These are phyloP conservation scores for Stromatinia cepivora DNA, from an alignment of 2,329 filamentous ascomycete species.

Conservation along the genomic window DNA sequence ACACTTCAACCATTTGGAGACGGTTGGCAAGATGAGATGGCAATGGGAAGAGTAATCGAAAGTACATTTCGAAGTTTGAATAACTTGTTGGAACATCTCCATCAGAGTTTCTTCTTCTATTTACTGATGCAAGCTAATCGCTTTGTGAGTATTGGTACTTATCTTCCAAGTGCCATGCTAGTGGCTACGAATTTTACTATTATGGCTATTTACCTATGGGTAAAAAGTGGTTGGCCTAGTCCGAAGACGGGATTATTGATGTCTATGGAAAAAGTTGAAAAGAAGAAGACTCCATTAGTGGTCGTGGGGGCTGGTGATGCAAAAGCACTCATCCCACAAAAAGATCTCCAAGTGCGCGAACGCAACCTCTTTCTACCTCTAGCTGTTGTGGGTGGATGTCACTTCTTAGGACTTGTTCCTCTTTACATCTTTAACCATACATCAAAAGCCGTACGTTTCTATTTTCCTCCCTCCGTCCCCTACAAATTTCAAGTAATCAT, in stretches of 20 bases:
- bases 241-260: constrained; percentile 20
- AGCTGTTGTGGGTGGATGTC: constrained; percentile 67
- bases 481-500: not conserved
- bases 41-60: constrained; percentile 84
- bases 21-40: constrained; percentile 98
- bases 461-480: not conserved
- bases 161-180: constrained; percentile 96
- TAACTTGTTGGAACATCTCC: constrained; percentile 92
- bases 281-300: constrained; percentile 39
- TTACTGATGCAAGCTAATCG: constrained; percentile 86
- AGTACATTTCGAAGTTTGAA: constrained; percentile 91
- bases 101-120: constrained; percentile 99
- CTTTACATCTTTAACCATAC: constrained; percentile 84
- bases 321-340: constrained; percentile 34
- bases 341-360: constrained; percentile 35
- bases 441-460: constrained; percentile 55
- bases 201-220: constrained; percentile 92
- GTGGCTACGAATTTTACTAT: constrained; percentile 93
- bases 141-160: constrained; percentile 97
- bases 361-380: constrained; percentile 72
- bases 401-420: constrained; percentile 76
- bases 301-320: constrained; percentile 29
- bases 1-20: constrained; percentile 87
- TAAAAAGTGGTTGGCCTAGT: constrained; percentile 67
- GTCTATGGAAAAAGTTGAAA: constrained; percentile 29